Evolutionary conservation across 768 basidiomycete genomes (phyloP).

Genomic region (Dictyophora rubrovolvata): DNA sequence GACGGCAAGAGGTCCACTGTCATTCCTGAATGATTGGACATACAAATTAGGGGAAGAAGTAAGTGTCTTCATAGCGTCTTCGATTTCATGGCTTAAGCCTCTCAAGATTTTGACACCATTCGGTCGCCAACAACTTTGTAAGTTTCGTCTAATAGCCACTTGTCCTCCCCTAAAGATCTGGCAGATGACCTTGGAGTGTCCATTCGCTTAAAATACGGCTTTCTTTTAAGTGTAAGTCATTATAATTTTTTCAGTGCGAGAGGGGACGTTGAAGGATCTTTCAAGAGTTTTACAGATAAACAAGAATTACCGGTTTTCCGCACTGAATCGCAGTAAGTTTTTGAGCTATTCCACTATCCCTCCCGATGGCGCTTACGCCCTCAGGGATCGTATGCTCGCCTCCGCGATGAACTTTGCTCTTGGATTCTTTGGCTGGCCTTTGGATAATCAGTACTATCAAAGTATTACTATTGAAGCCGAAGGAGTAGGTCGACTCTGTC

Average conservation of each 20-base stretch:
- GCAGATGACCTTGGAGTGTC: constrained; percentile 34
- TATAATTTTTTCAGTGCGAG: neutral
- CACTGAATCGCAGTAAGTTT: constrained; percentile 37
- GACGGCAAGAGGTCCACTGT: constrained; percentile 54
- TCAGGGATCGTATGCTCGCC: constrained; percentile 40
- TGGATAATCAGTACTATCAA: constrained; percentile 34
- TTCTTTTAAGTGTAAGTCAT: constrained; percentile 25
- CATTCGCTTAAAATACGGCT: constrained; percentile 33
- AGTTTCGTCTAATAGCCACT: neutral
- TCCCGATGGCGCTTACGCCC: neutral
- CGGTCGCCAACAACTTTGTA: constrained; percentile 16
- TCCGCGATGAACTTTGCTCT: constrained; percentile 43
- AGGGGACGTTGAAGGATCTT: neutral
- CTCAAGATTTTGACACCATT: constrained; percentile 6
- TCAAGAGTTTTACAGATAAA: constrained; percentile 28
- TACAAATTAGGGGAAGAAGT: constrained; percentile 89
- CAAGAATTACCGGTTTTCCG: constrained; percentile 39
- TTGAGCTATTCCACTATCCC: constrained; percentile 9
- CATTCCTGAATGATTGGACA: constrained; percentile 80
- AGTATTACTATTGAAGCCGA: constrained; percentile 31
- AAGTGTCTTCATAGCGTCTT: neutral
- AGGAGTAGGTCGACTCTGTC: constrained; percentile 19
- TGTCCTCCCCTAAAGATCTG: neutral
- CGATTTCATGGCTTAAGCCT: neutral
- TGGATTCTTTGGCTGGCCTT: constrained; percentile 41